These are phyloP conservation scores for Tylopilus intermedius DNA, from an alignment of 768 basidiomycete species.

Conservation along the genomic window DNA sequence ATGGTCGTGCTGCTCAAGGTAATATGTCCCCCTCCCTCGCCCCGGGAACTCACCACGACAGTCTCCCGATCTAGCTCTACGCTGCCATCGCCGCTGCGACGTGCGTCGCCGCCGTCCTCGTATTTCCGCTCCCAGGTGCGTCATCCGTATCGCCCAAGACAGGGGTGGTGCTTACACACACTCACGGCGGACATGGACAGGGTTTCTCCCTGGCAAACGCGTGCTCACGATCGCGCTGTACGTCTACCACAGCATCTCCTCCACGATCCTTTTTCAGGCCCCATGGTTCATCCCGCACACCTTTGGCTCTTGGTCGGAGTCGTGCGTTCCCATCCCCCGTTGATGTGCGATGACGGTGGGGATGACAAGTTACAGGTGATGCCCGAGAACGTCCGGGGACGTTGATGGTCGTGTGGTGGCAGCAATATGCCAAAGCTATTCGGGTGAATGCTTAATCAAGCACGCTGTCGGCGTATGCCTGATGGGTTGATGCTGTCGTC, in stretches of 20 bases:
- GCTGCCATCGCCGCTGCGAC: conserved; percentile 56
- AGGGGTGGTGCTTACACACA: neutral
- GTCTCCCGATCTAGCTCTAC: conserved; percentile 50
- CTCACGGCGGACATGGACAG: conserved; percentile 31
- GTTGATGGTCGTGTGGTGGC: conserved; percentile 82
- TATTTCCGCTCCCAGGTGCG: conserved; percentile 67
- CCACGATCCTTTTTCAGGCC: conserved; percentile 69
- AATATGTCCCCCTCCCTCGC: neutral
- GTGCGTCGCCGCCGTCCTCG: conserved; percentile 60
- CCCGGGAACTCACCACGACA: neutral
- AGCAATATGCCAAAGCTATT: conserved; percentile 45
- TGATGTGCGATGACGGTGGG: neutral
- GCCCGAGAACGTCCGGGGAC: conserved; percentile 69
- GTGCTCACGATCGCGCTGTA: conserved; percentile 73
- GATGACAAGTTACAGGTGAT: conserved; percentile 42
- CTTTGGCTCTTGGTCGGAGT: conserved; percentile 57
- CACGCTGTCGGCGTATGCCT: no score
- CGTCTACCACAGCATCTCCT: conserved; percentile 68
- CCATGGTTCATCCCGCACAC: conserved; percentile 76
- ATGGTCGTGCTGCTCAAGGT: conserved; percentile 74
- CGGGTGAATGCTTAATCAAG: conserved; percentile 10
- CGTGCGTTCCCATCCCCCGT: conserved; percentile 39
- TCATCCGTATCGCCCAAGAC: neutral
- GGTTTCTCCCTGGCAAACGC: conserved; percentile 82
- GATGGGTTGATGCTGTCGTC: no score